phyloP scores from a whole-genome alignment of 2,329 filamentous ascomycete genomes.

The Cladorrhinum sp. region DNA sequence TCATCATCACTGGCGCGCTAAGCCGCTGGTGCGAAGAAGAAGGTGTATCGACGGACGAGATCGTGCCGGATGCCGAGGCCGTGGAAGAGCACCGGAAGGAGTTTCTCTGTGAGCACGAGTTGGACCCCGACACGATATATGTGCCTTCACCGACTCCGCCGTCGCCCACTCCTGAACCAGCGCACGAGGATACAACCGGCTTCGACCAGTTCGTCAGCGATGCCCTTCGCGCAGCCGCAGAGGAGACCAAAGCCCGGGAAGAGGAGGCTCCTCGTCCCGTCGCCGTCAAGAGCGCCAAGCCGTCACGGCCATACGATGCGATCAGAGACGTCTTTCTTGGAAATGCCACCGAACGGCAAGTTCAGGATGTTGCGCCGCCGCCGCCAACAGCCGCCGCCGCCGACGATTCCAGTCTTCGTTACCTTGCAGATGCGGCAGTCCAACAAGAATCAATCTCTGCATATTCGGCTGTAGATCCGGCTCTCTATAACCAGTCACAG shows the following conservation, averaged over 20 bases:
- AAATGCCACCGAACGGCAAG: neutral
- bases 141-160: slow-evolving; percentile 6
- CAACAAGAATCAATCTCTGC: slow-evolving; percentile 7
- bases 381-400: neutral
- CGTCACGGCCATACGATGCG: slow-evolving; percentile 4
- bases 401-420: slow-evolving; percentile 30
- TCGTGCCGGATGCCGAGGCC: slow-evolving; percentile 23
- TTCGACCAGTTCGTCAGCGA: slow-evolving; percentile 23
- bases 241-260: neutral
- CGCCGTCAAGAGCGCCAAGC: neutral
- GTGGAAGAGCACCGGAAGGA: slow-evolving; percentile 22
- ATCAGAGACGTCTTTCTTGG: slow-evolving; percentile 3
- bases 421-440: slow-evolving; percentile 34
- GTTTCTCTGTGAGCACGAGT: slow-evolving; percentile 18
- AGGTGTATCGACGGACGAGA: slow-evolving; percentile 25
- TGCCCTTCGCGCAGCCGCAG: slow-evolving; percentile 20
- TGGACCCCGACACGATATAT: slow-evolving; percentile 20
- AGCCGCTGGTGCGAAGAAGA: slow-evolving; percentile 26
- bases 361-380: neutral
- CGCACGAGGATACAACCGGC: slow-evolving; percentile 1
- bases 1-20: slow-evolving; percentile 24
- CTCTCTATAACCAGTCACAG: slow-evolving; percentile 7
- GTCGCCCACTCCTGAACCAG: slow-evolving; percentile 2
- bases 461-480: slow-evolving; percentile 9
- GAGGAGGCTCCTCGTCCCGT: slow-evolving; percentile 4